A percentile compares a stretch with the other conserved stretches of the same genome.
Evolutionary conservation across 805 yeast genomes (phyloP).

Genomic region (Lipomyces yamanashiensis): DNA sequence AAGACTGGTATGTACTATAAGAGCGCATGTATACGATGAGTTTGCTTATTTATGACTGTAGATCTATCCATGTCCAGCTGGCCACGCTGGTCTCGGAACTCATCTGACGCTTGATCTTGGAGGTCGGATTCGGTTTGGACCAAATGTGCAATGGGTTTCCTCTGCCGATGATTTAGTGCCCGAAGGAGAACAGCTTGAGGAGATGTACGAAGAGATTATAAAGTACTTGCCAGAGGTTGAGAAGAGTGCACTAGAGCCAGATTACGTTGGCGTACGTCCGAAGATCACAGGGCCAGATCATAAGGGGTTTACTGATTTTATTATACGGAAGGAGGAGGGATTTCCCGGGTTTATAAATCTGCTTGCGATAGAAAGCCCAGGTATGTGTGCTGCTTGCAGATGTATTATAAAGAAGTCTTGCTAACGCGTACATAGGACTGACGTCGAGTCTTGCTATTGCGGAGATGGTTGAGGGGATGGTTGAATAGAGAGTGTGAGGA

Average conservation of each 20-base stretch:
- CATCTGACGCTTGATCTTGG: slow-evolving; percentile 84
- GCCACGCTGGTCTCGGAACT: slow-evolving; percentile 80
- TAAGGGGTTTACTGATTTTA: slow-evolving; percentile 68
- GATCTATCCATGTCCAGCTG: slow-evolving; percentile 78
- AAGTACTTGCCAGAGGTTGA: slow-evolving; percentile 68
- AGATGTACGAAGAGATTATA: slow-evolving; percentile 62
- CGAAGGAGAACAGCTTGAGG: slow-evolving; percentile 51
- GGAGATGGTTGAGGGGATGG: slow-evolving; percentile 58
- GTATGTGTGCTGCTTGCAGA: slow-evolving; percentile 3
- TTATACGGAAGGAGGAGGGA: slow-evolving; percentile 70
- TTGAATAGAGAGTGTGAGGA: neutral
- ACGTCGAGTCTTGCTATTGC: slow-evolving; percentile 85
- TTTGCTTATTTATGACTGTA: slow-evolving; percentile 35
- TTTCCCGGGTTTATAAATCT: slow-evolving; percentile 79
- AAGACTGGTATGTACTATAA: slow-evolving; percentile 46
- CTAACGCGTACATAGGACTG: slow-evolving; percentile 54
- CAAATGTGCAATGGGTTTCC: slow-evolving; percentile 80
- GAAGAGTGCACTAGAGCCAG: slow-evolving; percentile 58
- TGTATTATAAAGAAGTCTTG: neutral
- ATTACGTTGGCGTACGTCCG: slow-evolving; percentile 85
- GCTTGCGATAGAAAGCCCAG: slow-evolving; percentile 84
- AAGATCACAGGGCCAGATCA: slow-evolving; percentile 58
- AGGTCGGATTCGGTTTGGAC: slow-evolving; percentile 82
- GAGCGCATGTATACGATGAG: neutral
- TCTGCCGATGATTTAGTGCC: slow-evolving; percentile 43